Conservation (phyloP, 805 yeast genomes). For the Zygosaccharomyces pseudorouxii region DNA sequence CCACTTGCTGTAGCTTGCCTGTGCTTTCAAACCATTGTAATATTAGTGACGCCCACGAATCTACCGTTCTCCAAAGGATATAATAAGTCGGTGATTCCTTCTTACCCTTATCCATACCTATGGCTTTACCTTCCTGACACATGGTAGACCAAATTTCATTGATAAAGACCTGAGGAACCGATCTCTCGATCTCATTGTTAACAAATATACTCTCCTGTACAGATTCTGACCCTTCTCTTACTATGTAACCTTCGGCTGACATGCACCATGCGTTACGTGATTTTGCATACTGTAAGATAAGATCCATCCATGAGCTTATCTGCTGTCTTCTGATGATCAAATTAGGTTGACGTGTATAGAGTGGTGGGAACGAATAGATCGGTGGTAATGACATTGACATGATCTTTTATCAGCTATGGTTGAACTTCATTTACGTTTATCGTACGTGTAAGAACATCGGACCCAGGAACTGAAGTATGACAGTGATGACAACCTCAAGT, state of each 20-base stretch:
- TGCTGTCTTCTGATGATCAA: conserved; percentile 73
- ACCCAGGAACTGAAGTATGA: not conserved
- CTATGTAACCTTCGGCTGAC: conserved; percentile 32
- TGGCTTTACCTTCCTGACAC: conserved; percentile 53
- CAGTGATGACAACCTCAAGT: not conserved
- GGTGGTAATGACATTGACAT: conserved; percentile 39
- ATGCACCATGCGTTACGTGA: conserved; percentile 52
- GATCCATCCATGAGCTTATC: conserved; percentile 66
- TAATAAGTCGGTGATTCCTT: conserved; percentile 37
- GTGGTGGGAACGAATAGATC: conserved; percentile 79
- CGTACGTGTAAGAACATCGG: not conserved
- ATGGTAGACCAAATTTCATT: conserved; percentile 53
- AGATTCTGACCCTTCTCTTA: conserved; percentile 22
- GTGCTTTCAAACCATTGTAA: conserved; percentile 69
- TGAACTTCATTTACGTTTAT: not conserved
- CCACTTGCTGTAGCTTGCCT: conserved; percentile 71
- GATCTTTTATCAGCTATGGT: not conserved
- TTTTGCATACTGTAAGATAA: conserved; percentile 60
- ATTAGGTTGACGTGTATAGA: conserved; percentile 86
- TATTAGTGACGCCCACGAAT: conserved; percentile 61
- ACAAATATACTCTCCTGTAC: conserved; percentile 40
- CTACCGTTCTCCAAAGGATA: conserved; percentile 65
- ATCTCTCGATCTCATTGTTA: conserved; percentile 48
- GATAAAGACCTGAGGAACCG: conserved; percentile 51
- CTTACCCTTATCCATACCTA: conserved; percentile 37